These are phyloP conservation scores for Backusella tuberculispora DNA, from an alignment of 192 early-diverging fungal genomes.

Conservation along the genomic window DNA sequence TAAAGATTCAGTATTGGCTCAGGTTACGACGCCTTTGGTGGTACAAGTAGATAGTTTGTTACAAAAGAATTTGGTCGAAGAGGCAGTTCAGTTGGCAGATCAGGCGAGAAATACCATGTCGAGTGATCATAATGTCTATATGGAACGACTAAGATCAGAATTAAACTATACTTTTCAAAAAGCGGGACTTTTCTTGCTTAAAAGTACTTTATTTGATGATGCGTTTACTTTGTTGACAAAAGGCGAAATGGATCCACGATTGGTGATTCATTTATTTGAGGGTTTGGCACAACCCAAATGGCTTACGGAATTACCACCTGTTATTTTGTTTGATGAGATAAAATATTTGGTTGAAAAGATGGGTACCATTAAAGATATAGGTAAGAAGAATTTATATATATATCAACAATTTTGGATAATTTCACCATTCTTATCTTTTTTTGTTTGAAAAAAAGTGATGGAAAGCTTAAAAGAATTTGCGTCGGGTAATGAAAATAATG, in stretches of 20 bases:
- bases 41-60: constrained; percentile 64
- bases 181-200: constrained; percentile 64
- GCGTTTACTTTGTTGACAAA: constrained; percentile 63
- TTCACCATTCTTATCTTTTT: constrained; percentile 35
- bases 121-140: constrained; percentile 47
- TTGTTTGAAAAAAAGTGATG: constrained; percentile 36
- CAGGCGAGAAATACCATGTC: constrained; percentile 47
- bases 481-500: neutral
- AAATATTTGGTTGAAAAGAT: constrained; percentile 35
- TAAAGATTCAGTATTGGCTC: constrained; percentile 58
- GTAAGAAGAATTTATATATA: constrained; percentile 35
- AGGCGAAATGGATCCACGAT: constrained; percentile 65
- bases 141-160: constrained; percentile 53
- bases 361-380: constrained; percentile 52
- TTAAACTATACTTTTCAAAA: constrained; percentile 66
- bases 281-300: constrained; percentile 41
- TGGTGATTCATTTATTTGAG: constrained; percentile 56
- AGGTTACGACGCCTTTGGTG: constrained; percentile 61
- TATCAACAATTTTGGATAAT: neutral
- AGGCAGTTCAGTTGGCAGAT: constrained; percentile 65
- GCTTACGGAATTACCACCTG: constrained; percentile 23
- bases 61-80: constrained; percentile 57
- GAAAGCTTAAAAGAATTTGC: constrained; percentile 10
- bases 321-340: constrained; percentile 51
- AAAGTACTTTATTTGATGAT: constrained; percentile 69